Evolutionary conservation across 495 filamentous ascomycete species (phyloP).

Genomic region (Penicillium angulare): DNA sequence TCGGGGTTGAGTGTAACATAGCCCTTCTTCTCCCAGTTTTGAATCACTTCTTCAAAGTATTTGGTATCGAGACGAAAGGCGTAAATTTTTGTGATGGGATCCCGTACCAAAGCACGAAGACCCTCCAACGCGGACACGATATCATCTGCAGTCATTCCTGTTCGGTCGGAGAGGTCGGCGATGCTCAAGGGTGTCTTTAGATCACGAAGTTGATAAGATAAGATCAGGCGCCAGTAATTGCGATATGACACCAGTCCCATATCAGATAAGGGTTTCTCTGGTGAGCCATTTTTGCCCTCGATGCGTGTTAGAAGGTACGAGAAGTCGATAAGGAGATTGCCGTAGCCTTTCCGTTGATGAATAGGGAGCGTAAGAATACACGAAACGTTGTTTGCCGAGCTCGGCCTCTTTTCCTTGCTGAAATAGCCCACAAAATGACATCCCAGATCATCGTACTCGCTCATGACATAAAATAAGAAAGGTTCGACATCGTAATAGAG

Average conservation of each 20-base stretch:
- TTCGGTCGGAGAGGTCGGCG: slow-evolving; percentile 79
- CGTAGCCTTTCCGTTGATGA: slow-evolving; percentile 95
- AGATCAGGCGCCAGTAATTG: slow-evolving; percentile 89
- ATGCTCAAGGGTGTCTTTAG: slow-evolving; percentile 69
- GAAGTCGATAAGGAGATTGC: slow-evolving; percentile 94
- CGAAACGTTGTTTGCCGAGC: slow-evolving; percentile 92
- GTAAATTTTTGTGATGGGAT: slow-evolving; percentile 84
- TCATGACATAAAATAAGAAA: slow-evolving; percentile 98
- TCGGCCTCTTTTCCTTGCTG: slow-evolving; percentile 97
- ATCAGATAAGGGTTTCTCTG: slow-evolving; percentile 95
- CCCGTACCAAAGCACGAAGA: slow-evolving; percentile 80
- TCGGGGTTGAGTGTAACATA: slow-evolving; percentile 82
- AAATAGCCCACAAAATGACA: slow-evolving; percentile 99
- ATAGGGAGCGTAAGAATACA: slow-evolving; percentile 96
- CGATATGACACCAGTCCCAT: slow-evolving; percentile 97
- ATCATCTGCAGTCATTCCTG: slow-evolving; percentile 94
- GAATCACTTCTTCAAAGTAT: slow-evolving; percentile 81
- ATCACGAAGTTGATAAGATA: slow-evolving; percentile 75
- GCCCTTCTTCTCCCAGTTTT: slow-evolving; percentile 79
- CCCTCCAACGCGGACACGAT: slow-evolving; percentile 91
- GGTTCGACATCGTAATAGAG: slow-evolving; percentile 98
- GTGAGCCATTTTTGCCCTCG: slow-evolving; percentile 92
- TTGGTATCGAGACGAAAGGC: slow-evolving; percentile 80
- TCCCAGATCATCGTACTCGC: slow-evolving; percentile 87
- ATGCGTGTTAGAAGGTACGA: slow-evolving; percentile 93